phyloP scores from a whole-genome alignment of 129 eudicot species.

The Heracleum sosnowskyi region DNA sequence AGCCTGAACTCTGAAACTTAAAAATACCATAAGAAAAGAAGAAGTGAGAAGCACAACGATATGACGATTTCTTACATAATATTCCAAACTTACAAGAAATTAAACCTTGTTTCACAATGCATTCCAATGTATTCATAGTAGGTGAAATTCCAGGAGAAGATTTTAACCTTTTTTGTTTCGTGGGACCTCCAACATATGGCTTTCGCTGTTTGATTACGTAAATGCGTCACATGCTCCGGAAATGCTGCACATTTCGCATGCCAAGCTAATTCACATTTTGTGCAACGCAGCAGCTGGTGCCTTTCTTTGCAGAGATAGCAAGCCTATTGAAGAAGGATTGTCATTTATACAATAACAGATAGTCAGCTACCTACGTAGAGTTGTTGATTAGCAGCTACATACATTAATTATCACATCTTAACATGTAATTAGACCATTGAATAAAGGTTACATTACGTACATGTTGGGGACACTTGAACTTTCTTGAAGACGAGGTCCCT shows the following conservation, averaged over 20 bases:
- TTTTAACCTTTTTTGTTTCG: constrained; percentile 52
- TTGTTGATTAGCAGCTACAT: background rate
- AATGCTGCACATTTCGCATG: constrained; percentile 74
- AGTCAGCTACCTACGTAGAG: background rate
- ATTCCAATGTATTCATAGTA: too few relatives aligned
- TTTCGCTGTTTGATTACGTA: constrained; percentile 37
- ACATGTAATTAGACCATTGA: background rate
- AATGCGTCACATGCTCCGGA: constrained; percentile 51
- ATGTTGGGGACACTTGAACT: constrained; percentile 90
- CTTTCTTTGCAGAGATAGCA: constrained; percentile 70
- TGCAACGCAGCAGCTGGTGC: constrained; percentile 57
- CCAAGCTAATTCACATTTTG: constrained; percentile 68
- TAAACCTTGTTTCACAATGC: background rate
- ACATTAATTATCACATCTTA: background rate
- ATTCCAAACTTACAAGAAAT: background rate
- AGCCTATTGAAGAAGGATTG: constrained; percentile 35
- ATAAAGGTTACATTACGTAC: constrained; percentile 22
- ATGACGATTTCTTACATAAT: background rate
- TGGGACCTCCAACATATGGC: constrained; percentile 84
- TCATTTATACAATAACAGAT: background rate
- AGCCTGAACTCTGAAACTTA: background rate
- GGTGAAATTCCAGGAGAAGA: background rate
- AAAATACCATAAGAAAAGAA: too few relatives aligned
- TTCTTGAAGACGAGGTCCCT: constrained; percentile 32
- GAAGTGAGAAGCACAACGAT: background rate